Percentiles rank a stretch among this genome's conserved stretches.
phyloP scores from a whole-genome alignment of 495 filamentous ascomycete species.

The Aspergillus haitiensis region DNA sequence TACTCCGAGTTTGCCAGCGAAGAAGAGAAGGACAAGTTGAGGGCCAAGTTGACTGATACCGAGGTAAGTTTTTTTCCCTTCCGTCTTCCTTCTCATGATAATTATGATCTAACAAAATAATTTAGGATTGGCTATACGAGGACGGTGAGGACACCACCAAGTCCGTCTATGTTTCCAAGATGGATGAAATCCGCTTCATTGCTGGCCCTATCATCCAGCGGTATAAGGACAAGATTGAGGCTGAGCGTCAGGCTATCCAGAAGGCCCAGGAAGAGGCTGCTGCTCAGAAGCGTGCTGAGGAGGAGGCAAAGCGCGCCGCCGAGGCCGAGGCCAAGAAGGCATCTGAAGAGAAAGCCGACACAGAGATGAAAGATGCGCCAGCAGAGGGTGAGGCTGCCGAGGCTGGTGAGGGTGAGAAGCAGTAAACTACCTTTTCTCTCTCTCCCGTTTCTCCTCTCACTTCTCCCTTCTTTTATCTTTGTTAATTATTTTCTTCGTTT shows the following conservation, averaged over 20 bases:
- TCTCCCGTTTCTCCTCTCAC: not conserved
- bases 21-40: constrained; percentile 86
- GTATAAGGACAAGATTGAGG: constrained; percentile 91
- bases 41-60: constrained; percentile 70
- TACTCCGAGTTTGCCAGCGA: constrained; percentile 87
- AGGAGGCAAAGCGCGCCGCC: constrained; percentile 60
- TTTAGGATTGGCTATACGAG: constrained; percentile 96
- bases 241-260: constrained; percentile 75
- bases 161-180: constrained; percentile 87
- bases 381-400: constrained; percentile 41
- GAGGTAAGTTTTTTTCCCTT: constrained; percentile 65
- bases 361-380: constrained; percentile 58
- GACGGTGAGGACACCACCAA: constrained; percentile 96
- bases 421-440: constrained; percentile 29
- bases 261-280: constrained; percentile 79
- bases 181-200: constrained; percentile 90
- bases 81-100: not conserved
- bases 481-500: not conserved
- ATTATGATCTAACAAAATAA: constrained; percentile 15
- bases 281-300: constrained; percentile 74
- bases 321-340: constrained; percentile 55
- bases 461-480: not conserved
- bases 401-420: constrained; percentile 44
- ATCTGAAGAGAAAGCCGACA: constrained; percentile 48
- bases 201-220: constrained; percentile 91